These are phyloP conservation scores for Meyerozyma elateridarum DNA, from an alignment of 1,139 yeast species.

Conservation along the genomic window DNA sequence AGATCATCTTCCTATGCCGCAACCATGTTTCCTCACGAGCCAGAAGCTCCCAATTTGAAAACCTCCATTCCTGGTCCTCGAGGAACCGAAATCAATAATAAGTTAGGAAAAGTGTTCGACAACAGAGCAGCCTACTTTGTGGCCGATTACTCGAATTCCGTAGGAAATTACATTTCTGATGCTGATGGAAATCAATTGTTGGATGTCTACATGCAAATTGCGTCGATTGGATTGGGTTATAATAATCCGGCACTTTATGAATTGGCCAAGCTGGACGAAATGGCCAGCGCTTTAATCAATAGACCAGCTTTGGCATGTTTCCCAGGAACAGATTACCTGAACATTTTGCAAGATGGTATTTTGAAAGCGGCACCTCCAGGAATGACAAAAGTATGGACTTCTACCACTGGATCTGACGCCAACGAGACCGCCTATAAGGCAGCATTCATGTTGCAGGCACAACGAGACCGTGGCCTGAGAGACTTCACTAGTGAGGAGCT, in stretches of 20 bases:
- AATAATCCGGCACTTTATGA: slow-evolving; percentile 65
- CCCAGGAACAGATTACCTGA: slow-evolving; percentile 53
- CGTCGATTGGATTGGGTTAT: slow-evolving; percentile 72
- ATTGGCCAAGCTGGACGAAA: slow-evolving; percentile 59
- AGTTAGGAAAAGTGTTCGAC: slow-evolving; percentile 55
- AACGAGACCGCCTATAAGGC: slow-evolving; percentile 76
- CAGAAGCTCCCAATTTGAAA: slow-evolving; percentile 43
- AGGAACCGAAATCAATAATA: slow-evolving; percentile 40
- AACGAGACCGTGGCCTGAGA: slow-evolving; percentile 49
- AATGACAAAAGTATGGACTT: slow-evolving; percentile 61
- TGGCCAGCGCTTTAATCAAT: slow-evolving; percentile 63
- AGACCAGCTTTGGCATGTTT: slow-evolving; percentile 76
- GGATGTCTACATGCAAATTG: slow-evolving; percentile 69
- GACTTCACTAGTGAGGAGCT: slow-evolving; percentile 56
- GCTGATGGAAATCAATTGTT: slow-evolving; percentile 63
- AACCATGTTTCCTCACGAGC: slow-evolving; percentile 48
- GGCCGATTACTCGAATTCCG: slow-evolving; percentile 58
- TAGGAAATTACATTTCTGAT: slow-evolving; percentile 69
- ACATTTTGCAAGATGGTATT: slow-evolving; percentile 51
- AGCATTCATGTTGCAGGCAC: slow-evolving; percentile 69
- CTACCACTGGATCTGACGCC: slow-evolving; percentile 71
- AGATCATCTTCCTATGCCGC: slow-evolving; percentile 15
- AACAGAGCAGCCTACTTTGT: slow-evolving; percentile 67
- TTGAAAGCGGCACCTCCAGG: slow-evolving; percentile 70
- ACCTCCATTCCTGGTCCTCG: slow-evolving; percentile 61